Base-by-base conservation (phyloP, 371 early-diverging fungal genomes). In the Haplosporangium sp. region DNA sequence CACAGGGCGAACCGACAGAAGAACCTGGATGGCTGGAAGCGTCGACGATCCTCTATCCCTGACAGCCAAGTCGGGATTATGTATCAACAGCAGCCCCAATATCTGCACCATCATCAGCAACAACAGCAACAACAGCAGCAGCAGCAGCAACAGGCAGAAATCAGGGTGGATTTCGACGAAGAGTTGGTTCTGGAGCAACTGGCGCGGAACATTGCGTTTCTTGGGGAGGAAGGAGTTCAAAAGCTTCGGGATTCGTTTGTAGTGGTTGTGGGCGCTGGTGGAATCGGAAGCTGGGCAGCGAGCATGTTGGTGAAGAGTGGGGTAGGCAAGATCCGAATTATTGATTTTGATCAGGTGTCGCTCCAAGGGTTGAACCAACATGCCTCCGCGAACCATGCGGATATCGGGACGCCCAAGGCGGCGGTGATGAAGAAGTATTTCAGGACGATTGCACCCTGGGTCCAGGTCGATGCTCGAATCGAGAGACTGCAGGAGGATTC, bases 261-360 rank as follows among this genome's bases (percentile, higher is more conserved):
- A 11, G 50, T 74, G 8, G 63, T 74, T 36, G 74, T 74, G 18
- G 74, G 74, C 55, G 74, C 74, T 54, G 74, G 74, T 68, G 64
- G 69, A 14, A 43, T 61, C 55, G 74, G 74, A 48, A 68, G 69
- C 41, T 74, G 74, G 74, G 69, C 74, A 3, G 74, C 74, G 11
- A 68, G 56, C 37, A 74, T 74, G 74, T 36, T 74, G 40, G 64
- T 74, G 61, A 74, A 74, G 60, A 68, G 69, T 16, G 74, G 74
- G 0, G 53, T 74, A 5, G 74, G 74, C 48, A 68, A 55, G 55
- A 55, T 74, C 45, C 42, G 74, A 18, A 74, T 74, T n/a, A 60
- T 74, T 37, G 74, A 74, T 51, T 74, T 40, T 50, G 74, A 55
- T 41, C 59, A 67, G 2, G 21, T 74, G 7, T 40, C 64, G 2